Conservation (phyloP, 108 stramenopile genomes). For the Stephanodiscus triporus region DNA sequence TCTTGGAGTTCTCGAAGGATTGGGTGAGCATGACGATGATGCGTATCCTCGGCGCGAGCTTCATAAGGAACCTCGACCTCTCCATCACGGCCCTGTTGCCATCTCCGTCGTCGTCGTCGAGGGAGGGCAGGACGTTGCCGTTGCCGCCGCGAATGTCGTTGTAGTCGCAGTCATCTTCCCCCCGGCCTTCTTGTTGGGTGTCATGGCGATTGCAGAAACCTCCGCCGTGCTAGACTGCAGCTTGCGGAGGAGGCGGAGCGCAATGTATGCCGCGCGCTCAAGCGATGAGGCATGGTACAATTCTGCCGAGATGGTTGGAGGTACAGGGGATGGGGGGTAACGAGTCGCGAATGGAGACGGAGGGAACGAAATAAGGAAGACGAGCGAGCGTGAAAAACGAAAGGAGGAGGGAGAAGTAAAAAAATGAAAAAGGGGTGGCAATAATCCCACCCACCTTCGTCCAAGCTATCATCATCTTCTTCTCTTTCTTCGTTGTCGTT, state of each 20-base stretch:
- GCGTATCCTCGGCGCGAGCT: constrained; percentile 84
- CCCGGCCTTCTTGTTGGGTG: constrained; percentile 1
- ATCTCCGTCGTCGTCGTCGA: constrained; percentile 2
- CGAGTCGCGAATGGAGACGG: too few species aligned
- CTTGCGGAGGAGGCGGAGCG: constrained; percentile 71
- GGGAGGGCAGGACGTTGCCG: constrained; percentile 17
- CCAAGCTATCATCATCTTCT: too few species aligned
- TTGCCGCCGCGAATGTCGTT: constrained; percentile 4
- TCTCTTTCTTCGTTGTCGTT: too few species aligned
- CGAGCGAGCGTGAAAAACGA: too few species aligned
- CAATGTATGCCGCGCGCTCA: constrained; percentile 80
- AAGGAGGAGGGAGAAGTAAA: too few species aligned
- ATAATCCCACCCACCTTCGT: too few species aligned
- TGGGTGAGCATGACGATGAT: constrained; percentile 1
- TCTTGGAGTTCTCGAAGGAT: constrained; percentile 19
- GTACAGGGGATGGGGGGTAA: neutral
- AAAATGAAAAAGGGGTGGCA: too few species aligned
- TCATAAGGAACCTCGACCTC: constrained; percentile 80
- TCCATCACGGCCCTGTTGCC: constrained; percentile 44
- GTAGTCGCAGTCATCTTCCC: too few species aligned
- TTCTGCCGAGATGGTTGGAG: too few species aligned
- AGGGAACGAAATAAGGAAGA: too few species aligned
- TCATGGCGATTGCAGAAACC: constrained; percentile 53
- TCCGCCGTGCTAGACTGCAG: constrained; percentile 63
- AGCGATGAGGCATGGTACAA: constrained; percentile 59